These are phyloP conservation scores for Rusavskia elegans DNA, from an alignment of 495 filamentous ascomycete species.

Conservation along the genomic window DNA sequence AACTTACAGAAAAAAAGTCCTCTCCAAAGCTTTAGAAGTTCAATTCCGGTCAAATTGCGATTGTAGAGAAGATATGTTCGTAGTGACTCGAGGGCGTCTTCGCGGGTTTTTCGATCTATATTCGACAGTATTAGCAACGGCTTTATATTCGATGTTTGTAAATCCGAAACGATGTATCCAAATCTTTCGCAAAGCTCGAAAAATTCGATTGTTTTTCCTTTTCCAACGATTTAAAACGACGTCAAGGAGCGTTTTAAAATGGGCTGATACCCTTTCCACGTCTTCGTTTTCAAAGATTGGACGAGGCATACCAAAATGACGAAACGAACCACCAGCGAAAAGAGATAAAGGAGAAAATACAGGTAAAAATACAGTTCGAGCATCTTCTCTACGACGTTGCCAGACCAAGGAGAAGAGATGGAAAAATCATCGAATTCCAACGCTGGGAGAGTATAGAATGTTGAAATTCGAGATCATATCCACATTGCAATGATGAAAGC, in stretches of 20 bases:
- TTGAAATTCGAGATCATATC: not conserved
- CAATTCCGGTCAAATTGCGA: slow-evolving; percentile 50
- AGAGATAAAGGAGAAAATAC: too few relatives aligned
- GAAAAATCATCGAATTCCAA: not conserved
- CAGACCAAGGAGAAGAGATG: too few relatives aligned
- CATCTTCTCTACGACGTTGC: too few relatives aligned
- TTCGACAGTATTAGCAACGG: not conserved
- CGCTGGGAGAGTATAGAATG: not conserved
- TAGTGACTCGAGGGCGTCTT: slow-evolving; percentile 64
- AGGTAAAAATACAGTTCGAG: too few relatives aligned
- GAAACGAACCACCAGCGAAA: too few relatives aligned
- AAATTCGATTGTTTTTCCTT: not conserved
- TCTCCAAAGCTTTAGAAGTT: slow-evolving; percentile 88
- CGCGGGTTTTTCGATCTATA: slow-evolving; percentile 65
- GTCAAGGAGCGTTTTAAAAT: not conserved
- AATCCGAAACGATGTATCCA: too few relatives aligned
- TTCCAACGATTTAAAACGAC: not conserved
- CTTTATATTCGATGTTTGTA: too few relatives aligned
- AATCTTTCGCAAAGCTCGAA: not conserved
- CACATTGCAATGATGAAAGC: not conserved
- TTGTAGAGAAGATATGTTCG: slow-evolving; percentile 58
- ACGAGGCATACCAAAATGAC: too few relatives aligned
- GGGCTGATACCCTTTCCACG: not conserved
- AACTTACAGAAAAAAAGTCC: slow-evolving; percentile 78
- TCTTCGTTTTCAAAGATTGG: too few relatives aligned